A percentile compares a stretch with the other conserved stretches of the same genome.
Conservation (phyloP, 345 rosid species). For the Luvunga scandens region DNA sequence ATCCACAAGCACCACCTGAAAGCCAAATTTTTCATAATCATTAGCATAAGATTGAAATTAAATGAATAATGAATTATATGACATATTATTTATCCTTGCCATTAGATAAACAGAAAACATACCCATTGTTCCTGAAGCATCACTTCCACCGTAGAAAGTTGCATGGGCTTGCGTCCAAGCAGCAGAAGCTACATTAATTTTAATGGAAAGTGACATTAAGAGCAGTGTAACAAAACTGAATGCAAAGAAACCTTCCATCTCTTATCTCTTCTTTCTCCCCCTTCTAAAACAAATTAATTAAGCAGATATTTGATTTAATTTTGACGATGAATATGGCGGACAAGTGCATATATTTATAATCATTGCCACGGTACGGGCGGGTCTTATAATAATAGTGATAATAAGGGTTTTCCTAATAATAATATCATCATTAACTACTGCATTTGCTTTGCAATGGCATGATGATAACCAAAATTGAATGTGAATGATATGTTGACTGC, state of each 20-base stretch:
- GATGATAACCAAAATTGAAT: conserved; percentile 19
- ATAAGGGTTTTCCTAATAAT: neutral
- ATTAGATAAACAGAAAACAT: too few relatives aligned
- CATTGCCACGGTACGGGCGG: neutral
- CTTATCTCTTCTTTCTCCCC: neutral
- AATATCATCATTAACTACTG: neutral
- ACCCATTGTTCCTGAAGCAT: conserved; percentile 71
- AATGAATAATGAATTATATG: neutral
- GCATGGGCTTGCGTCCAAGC: conserved; percentile 56
- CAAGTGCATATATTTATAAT: conserved; percentile 37
- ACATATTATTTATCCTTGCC: neutral
- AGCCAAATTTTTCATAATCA: neutral
- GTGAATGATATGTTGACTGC: conserved; percentile 1
- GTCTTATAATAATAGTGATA: neutral
- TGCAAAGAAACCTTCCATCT: conserved; percentile 30
- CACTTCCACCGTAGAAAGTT: conserved; percentile 63
- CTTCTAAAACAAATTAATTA: conserved; percentile 6
- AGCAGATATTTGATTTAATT: neutral
- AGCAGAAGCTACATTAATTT: conserved; percentile 31
- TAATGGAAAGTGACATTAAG: conserved; percentile 28
- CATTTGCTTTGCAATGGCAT: conserved; percentile 12
- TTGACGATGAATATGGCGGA: conserved; percentile 17
- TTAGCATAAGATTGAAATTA: conserved; percentile 13
- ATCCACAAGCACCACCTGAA: conserved; percentile 85
- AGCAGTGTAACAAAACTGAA: conserved; percentile 16